Evolutionary conservation across 2,329 filamentous ascomycete genomes (phyloP).

Genomic region (Tolypocladium cylindrosporum): DNA sequence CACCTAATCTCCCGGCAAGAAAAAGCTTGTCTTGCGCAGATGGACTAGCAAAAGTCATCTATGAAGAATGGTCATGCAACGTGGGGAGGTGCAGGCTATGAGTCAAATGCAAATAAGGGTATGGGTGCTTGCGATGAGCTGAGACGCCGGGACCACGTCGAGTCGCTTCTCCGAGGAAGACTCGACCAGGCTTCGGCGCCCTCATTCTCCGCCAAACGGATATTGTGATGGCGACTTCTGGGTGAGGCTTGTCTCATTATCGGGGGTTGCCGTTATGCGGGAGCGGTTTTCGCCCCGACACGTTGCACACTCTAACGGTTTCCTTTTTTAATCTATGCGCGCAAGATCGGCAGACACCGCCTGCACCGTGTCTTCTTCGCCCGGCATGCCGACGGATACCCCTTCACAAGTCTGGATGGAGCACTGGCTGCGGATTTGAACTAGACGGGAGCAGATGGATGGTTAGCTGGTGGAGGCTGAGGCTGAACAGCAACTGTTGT

Average conservation of each 20-base stretch:
- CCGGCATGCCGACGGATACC: conserved; percentile 16
- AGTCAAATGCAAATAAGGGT: background rate
- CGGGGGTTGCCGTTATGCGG: background rate
- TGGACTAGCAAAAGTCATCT: conserved; percentile 22
- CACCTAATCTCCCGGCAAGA: conserved; percentile 26
- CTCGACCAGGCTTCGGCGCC: background rate
- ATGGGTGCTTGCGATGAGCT: background rate
- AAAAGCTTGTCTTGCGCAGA: conserved; percentile 20
- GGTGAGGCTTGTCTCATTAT: background rate
- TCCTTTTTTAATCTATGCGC: conserved; percentile 9
- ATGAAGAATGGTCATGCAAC: conserved; percentile 25
- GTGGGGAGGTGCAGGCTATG: conserved; percentile 10
- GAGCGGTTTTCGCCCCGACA: background rate
- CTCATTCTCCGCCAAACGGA: background rate
- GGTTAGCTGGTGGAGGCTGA: conserved; percentile 12
- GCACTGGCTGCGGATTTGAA: conserved; percentile 19
- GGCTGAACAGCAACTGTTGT: conserved; percentile 25
- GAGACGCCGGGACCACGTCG: background rate
- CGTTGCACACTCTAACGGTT: conserved; percentile 8
- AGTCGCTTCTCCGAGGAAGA: background rate
- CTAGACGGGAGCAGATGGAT: conserved; percentile 22
- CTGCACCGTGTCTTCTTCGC: conserved; percentile 9
- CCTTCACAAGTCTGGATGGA: conserved; percentile 18
- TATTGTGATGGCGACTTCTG: background rate
- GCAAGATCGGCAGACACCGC: conserved; percentile 8